Base-by-base conservation (phyloP, 257 asterid species). In the Cruciata laevipes region DNA sequence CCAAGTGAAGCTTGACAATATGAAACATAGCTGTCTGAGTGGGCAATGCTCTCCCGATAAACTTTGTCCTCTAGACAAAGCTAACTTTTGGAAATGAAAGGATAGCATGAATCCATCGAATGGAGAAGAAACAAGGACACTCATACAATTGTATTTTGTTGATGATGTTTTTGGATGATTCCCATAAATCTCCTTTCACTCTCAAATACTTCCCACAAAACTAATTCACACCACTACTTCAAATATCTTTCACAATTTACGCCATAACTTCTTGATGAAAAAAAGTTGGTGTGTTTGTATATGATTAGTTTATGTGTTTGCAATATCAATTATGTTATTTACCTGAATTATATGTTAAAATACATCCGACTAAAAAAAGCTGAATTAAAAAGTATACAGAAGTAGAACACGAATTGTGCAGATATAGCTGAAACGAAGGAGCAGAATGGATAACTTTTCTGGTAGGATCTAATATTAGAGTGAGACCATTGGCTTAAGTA, bases 41-140 rank as follows among this genome's bases (percentile, higher is more conserved):
- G n/a, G 66, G 27, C 35, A 42, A 14, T 42, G 51, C 10, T 37
- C 42, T 7, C 42, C 42, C 42, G 42, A 42, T 42, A 49, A 33
- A 7, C 25, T 21, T 35, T 61, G 25, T 27, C 55, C 20, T 24
- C 27, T 51, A 67, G 78, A 71, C 89, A 40, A 73, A 69, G 77
- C 30, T 76, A 73, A 66, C 92, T 86, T 57, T 55, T 6, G 11
- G 69, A 75, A 47, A 67, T 78, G 53, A 74, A 80, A 78, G 88
- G 86, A 69, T n/a, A 44, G 27, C 3, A 53, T 24, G 58, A 32
- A 68, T 70, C 52, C 71, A 61, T 66, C n/a, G n/a, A 23, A 32
- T 44, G 20, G 1, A 47, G 57, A 71, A 37, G 70, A 40, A 11
- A 37, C 58, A 18, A 42, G 68, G 60, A 51, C 56, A 60, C 71